Evolutionary conservation across 305 asterid species (phyloP).

Genomic region (Solanum aculeatissimum): DNA sequence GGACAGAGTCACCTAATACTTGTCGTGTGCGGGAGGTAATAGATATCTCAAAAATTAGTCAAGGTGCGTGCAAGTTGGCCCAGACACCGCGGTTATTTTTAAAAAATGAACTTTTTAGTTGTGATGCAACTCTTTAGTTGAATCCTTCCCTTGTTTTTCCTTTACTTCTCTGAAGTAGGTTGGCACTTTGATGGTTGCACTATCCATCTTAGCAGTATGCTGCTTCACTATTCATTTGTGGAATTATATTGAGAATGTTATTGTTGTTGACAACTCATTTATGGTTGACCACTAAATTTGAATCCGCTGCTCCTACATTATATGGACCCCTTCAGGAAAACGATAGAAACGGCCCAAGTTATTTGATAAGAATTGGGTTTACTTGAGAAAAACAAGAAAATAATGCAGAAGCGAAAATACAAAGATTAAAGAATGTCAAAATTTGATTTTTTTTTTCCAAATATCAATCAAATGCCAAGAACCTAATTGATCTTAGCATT

Average conservation of each 20-base stretch:
- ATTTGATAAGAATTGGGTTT: background rate
- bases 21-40: background rate
- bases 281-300: background rate
- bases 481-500: background rate
- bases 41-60: background rate
- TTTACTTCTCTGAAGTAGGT: background rate
- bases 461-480: background rate
- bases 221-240: background rate
- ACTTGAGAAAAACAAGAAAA: background rate
- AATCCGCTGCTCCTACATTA: background rate
- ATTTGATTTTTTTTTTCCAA: background rate
- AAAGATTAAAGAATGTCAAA: background rate
- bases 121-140: background rate
- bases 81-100: background rate
- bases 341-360: background rate
- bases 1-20: background rate
- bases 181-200: background rate
- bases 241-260: background rate
- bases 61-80: background rate
- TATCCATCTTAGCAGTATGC: background rate
- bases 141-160: background rate
- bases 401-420: background rate
- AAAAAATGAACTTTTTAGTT: background rate
- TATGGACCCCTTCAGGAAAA: background rate
- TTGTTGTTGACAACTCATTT: background rate